Percentiles rank a stretch among this genome's conserved stretches.
Conservation (phyloP, 2,329 filamentous ascomycete species). For the Pseudocercospora ulei region DNA sequence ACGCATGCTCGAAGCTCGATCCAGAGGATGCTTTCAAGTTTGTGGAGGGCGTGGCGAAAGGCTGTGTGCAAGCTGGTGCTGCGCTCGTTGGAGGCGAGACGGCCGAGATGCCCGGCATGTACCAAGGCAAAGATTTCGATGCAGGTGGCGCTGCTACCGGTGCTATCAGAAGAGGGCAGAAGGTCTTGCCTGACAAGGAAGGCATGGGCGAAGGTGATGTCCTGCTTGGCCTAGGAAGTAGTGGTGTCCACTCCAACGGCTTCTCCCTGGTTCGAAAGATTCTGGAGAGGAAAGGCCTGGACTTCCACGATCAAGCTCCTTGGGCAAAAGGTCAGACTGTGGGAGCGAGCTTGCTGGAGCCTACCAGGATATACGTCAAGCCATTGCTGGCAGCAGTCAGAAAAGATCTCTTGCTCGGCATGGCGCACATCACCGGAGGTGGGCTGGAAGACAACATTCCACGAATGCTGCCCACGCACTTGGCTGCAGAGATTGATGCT, state of each 20-base stretch:
- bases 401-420: slow-evolving; percentile 66
- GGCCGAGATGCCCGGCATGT: slow-evolving; percentile 96
- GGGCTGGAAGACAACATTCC: slow-evolving; percentile 90
- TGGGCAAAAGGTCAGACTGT: slow-evolving; percentile 59
- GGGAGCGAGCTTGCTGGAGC: slow-evolving; percentile 71
- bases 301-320: slow-evolving; percentile 62
- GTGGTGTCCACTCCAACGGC: slow-evolving; percentile 88
- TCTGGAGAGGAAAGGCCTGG: slow-evolving; percentile 62
- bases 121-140: slow-evolving; percentile 80
- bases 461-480: slow-evolving; percentile 70
- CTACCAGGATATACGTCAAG: slow-evolving; percentile 89
- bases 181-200: slow-evolving; percentile 63
- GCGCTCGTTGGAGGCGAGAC: slow-evolving; percentile 95
- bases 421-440: slow-evolving; percentile 94
- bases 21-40: slow-evolving; percentile 71
- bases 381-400: slow-evolving; percentile 51
- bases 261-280: slow-evolving; percentile 95
- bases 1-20: slow-evolving; percentile 81
- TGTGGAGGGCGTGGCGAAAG: slow-evolving; percentile 78
- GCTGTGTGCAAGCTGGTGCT: slow-evolving; percentile 75
- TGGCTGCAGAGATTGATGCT: slow-evolving; percentile 74
- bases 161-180: slow-evolving; percentile 56
- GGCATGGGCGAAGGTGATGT: slow-evolving; percentile 75
- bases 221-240: slow-evolving; percentile 73
- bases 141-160: slow-evolving; percentile 84